These are phyloP conservation scores for Zea luxurians DNA, from an alignment of 176 grass and related monocot species.

Conservation along the genomic window DNA sequence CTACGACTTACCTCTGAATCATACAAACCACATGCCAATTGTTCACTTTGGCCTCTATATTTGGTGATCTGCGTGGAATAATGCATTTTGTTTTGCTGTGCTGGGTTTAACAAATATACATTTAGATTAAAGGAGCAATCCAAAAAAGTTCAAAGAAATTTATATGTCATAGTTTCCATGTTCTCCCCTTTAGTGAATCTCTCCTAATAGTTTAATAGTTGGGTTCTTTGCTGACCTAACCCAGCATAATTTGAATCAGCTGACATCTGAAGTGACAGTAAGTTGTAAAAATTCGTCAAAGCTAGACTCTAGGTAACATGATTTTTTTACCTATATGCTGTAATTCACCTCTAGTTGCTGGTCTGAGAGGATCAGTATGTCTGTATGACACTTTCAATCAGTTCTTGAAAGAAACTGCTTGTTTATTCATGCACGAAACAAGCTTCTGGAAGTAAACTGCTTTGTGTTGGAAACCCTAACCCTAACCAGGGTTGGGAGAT, in stretches of 20 bases:
- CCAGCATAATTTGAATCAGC: neutral
- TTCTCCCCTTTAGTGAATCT: neutral
- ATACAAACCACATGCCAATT: neutral
- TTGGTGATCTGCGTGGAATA: neutral
- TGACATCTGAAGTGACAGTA: neutral
- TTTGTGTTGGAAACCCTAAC: neutral
- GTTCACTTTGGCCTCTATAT: neutral
- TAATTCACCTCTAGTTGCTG: neutral
- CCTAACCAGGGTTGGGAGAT: too few species aligned
- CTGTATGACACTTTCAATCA: neutral
- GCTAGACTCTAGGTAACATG: neutral
- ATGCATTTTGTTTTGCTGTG: neutral
- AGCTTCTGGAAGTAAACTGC: neutral
- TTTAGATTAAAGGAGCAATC: neutral
- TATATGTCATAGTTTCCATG: neutral
- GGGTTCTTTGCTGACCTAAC: neutral
- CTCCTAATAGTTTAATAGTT: neutral
- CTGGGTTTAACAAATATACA: neutral
- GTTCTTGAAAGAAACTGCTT: conserved; percentile 5
- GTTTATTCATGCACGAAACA: neutral
- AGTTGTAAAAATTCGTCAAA: neutral
- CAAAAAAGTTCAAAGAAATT: neutral
- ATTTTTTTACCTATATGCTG: neutral
- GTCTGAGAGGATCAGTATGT: neutral
- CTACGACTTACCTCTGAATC: neutral